Evolutionary conservation across 257 asterid species (phyloP).

Genomic region (Linaria vulgaris): DNA sequence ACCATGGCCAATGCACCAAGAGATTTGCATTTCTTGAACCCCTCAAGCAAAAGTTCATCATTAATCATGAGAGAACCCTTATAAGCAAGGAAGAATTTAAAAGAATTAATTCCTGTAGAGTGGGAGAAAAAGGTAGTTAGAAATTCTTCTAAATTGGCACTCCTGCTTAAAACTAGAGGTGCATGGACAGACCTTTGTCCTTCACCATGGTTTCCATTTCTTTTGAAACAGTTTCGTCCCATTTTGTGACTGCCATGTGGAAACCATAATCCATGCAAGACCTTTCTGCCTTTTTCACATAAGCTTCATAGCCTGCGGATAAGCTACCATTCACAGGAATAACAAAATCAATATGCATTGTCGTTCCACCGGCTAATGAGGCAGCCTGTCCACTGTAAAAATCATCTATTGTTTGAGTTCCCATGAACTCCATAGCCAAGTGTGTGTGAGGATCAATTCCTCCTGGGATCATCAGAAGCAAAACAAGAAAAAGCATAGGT

Average conservation of each 20-base stretch:
- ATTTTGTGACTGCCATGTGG: slow-evolving; percentile 97
- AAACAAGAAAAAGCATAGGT: slow-evolving; percentile 8
- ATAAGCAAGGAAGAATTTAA: slow-evolving; percentile 89
- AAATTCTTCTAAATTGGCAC: slow-evolving; percentile 10
- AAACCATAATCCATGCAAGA: slow-evolving; percentile 98
- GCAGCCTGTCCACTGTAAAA: slow-evolving; percentile 96
- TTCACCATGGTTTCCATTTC: slow-evolving; percentile 97
- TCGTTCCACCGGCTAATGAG: slow-evolving; percentile 98
- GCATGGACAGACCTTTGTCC: slow-evolving; percentile 55
- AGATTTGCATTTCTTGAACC: slow-evolving; percentile 88
- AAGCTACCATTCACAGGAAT: slow-evolving; percentile 89
- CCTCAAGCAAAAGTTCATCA: slow-evolving; percentile 87
- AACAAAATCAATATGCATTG: slow-evolving; percentile 94
- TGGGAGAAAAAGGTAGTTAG: slow-evolving; percentile 21
- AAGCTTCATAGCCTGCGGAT: slow-evolving; percentile 72
- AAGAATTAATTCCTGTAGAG: slow-evolving; percentile 80
- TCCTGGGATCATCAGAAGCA: slow-evolving; percentile 45
- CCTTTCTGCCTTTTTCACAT: slow-evolving; percentile 70
- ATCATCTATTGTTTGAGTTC: slow-evolving; percentile 78
- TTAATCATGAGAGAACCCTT: slow-evolving; percentile 91
- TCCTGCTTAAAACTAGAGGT: slow-evolving; percentile 7
- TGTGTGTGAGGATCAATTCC: slow-evolving; percentile 99
- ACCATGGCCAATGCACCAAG: slow-evolving; percentile 98
- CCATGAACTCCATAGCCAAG: slow-evolving; percentile 97
- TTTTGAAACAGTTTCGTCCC: slow-evolving; percentile 79